Percentiles rank a stretch among this genome's conserved stretches.
phyloP scores from a whole-genome alignment of 1,284 basidiomycete species.

The Trametes pubescens region DNA sequence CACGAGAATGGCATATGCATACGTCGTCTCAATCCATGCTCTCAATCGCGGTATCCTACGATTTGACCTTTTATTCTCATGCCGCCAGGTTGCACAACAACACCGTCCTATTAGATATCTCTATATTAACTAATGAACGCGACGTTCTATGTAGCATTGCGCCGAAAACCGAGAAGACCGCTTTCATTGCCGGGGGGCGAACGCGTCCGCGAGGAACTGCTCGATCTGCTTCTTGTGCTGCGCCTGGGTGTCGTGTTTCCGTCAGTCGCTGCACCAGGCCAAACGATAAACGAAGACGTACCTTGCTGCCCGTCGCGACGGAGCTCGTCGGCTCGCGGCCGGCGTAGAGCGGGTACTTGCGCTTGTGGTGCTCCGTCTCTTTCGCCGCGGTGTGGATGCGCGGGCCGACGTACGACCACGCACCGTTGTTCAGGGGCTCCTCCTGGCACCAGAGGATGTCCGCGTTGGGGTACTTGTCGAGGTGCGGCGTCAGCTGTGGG shows the following conservation, averaged over 20 bases:
- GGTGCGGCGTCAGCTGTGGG: constrained; percentile 70
- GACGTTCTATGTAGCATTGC: too few relatives aligned
- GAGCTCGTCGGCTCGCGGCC: constrained; percentile 90
- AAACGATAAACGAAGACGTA: neutral
- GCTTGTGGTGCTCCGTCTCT: constrained; percentile 90
- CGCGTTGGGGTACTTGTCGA: constrained; percentile 96
- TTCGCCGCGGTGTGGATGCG: constrained; percentile 85
- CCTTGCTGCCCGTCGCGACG: constrained; percentile 92
- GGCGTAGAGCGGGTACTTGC: constrained; percentile 88
- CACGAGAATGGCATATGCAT: too few relatives aligned
- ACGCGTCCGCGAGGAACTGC: constrained; percentile 70
- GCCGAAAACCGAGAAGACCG: neutral
- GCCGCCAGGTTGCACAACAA: too few relatives aligned
- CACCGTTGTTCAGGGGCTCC: constrained; percentile 93
- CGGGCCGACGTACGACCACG: constrained; percentile 93
- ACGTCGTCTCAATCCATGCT: too few relatives aligned
- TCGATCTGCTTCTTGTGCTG: constrained; percentile 90
- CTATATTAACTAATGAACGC: too few relatives aligned
- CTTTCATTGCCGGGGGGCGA: constrained; percentile 37
- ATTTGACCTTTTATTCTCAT: too few relatives aligned
- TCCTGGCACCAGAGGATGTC: constrained; percentile 93
- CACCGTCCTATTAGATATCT: too few relatives aligned
- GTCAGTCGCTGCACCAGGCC: neutral
- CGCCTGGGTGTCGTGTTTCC: constrained; percentile 41
- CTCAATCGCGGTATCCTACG: too few relatives aligned